Evolutionary conservation across 768 basidiomycete genomes (phyloP).

Genomic region (Psilocybe subaeruginosa): DNA sequence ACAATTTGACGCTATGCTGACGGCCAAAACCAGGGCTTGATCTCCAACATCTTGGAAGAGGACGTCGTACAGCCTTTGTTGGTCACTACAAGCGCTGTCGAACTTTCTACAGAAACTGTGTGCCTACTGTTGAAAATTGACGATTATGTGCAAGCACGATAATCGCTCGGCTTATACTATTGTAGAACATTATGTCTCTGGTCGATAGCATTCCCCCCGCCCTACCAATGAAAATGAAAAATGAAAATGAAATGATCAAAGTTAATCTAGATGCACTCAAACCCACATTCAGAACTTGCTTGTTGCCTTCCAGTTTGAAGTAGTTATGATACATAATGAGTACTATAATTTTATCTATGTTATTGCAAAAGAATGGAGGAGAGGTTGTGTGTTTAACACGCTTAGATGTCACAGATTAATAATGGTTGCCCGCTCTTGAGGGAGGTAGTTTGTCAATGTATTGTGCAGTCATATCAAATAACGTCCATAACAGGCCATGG

Average conservation of each 20-base stretch:
- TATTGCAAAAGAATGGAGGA: conserved; percentile 15
- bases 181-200: neutral
- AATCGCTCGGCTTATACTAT: conserved; percentile 13
- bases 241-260: neutral
- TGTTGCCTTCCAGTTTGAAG: neutral
- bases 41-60: conserved; percentile 97
- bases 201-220: neutral
- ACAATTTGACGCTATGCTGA: neutral
- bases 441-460: conserved; percentile 67
- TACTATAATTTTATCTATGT: conserved; percentile 32
- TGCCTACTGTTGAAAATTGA: conserved; percentile 95
- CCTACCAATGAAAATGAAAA: no score
- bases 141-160: conserved; percentile 86
- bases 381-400: conserved; percentile 1
- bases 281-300: neutral
- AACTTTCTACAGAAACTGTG: conserved; percentile 97
- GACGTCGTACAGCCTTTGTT: conserved; percentile 96
- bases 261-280: neutral
- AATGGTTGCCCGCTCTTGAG: conserved; percentile 24
- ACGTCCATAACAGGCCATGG: conserved; percentile 92
- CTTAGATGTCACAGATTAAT: conserved; percentile 22
- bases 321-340: conserved; percentile 30
- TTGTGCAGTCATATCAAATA: conserved; percentile 80
- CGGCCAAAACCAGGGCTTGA: conserved; percentile 67
- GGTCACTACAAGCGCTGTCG: conserved; percentile 93